phyloP scores from a whole-genome alignment of 768 basidiomycete species.

The Mycena amicta region DNA sequence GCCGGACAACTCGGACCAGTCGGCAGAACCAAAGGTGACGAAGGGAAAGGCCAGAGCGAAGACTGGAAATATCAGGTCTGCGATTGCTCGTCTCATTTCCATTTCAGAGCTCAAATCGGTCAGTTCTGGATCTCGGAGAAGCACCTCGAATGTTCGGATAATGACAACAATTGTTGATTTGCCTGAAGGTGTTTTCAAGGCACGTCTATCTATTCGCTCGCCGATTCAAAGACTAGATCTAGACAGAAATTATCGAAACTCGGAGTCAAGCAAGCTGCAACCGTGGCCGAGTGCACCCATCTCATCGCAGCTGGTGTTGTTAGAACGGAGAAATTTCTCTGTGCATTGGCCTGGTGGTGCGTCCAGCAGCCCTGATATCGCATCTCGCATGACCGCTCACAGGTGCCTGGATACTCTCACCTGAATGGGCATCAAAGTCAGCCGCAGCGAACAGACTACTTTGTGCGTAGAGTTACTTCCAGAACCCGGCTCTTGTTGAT shows the following conservation, averaged over 20 bases:
- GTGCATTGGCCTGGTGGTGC: slow-evolving; percentile 57
- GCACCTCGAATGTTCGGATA: slow-evolving; percentile 45
- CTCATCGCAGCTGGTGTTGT: slow-evolving; percentile 69
- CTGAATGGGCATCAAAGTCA: slow-evolving; percentile 69
- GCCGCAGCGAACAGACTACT: slow-evolving; percentile 59
- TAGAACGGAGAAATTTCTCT: slow-evolving; percentile 87
- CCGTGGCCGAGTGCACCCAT: slow-evolving; percentile 75
- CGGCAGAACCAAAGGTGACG: not conserved
- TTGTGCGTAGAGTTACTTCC: slow-evolving; percentile 46
- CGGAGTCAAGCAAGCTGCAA: slow-evolving; percentile 65
- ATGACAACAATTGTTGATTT: slow-evolving; percentile 72
- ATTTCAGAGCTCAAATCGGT: slow-evolving; percentile 1
- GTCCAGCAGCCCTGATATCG: too few species aligned
- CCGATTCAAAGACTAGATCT: not conserved
- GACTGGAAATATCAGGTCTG: too few species aligned
- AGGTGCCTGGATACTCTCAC: slow-evolving; percentile 62
- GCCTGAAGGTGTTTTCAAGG: slow-evolving; percentile 60
- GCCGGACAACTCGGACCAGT: not conserved
- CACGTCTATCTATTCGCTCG: slow-evolving; percentile 30
- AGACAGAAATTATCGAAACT: slow-evolving; percentile 61
- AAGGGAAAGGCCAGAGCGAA: slow-evolving; percentile 9
- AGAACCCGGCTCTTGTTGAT: not conserved
- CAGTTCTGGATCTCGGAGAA: slow-evolving; percentile 5
- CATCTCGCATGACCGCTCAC: too few species aligned
- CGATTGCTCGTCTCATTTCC: too few species aligned